Evolutionary conservation across 352 stramenopile species (phyloP), one percentile per base, ranked within the genome.

Genomic region (Pythium oligandrum): DNA sequence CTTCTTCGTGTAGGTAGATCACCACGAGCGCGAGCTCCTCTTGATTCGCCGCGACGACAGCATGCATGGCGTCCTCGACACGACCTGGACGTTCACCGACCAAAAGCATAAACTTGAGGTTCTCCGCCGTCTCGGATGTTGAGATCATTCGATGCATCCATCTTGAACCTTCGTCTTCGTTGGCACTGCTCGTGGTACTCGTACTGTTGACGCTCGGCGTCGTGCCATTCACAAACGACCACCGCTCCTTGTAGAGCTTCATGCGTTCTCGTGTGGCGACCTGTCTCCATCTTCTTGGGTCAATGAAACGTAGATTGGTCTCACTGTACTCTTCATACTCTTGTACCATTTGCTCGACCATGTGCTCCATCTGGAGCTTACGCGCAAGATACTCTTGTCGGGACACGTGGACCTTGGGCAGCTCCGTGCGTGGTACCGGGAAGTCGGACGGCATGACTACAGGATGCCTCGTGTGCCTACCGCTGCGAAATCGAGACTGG

Each of bases 1-100:
- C 73, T 39, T 79, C 70, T 12, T 78, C 62, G 55, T 83, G 68
- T 58, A 83, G 72, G 52, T 75, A 80, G 8, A 66, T 71, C 45
- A 83, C 70, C 0, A 78, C 70, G 35, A 83, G 62, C 49, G 73
- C 63, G 35, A 83, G 55, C 39, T 80, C 70, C 34, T 76, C 57
- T 26, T 80, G 73, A 45, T 57, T 66, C 51, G 68, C 57, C n/a
- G 73, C 75, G 1, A 80, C 65, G 1, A 83, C 64, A 4, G 70
- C 69, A 31, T 75, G 68, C 70, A 83, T 75, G 8, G 68, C 68
- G 54, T 83, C 64, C 34, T 83, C 64, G 1, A 83, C 55, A 3
- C 58, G 64, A 26, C 73, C 73, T 12, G 68, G 64, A 10, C 58
- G 52, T n/a, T 65, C 51, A 40, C 58, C 58, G 44, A 65, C 57